Conservation (phyloP, 352 stramenopile genomes). For the Phytophthora pluvialis region DNA sequence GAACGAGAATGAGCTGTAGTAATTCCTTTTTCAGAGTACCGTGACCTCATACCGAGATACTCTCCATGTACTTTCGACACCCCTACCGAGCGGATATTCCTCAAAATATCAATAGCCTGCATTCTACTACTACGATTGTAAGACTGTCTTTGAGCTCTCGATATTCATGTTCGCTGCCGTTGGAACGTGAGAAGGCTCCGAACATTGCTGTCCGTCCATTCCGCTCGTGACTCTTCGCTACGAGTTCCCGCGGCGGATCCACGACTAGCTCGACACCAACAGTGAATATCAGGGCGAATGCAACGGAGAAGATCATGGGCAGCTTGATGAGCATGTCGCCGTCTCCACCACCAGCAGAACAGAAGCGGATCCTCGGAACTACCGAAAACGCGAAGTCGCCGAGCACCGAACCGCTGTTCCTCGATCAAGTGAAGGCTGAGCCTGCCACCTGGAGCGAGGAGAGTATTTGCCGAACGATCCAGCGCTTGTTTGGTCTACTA, state of each 20-base stretch:
- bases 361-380: conserved; percentile 15
- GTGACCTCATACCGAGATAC: no score
- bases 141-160: neutral
- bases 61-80: no score
- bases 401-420: conserved; percentile 41
- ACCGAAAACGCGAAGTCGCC: neutral
- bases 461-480: conserved; percentile 51
- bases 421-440: conserved; percentile 59
- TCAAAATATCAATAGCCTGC: neutral
- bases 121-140: neutral
- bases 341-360: conserved; percentile 4
- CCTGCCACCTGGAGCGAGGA: conserved; percentile 60
- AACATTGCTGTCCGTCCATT: conserved; percentile 22
- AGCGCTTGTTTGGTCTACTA: conserved; percentile 64
- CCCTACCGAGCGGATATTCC: neutral
- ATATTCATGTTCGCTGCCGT: no score
- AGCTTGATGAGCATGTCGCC: conserved; percentile 19
- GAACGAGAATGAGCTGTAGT: conserved; percentile 4
- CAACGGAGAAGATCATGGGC: conserved; percentile 25
- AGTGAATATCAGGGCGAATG: conserved; percentile 4
- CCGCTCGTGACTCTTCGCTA: conserved; percentile 18
- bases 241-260: neutral
- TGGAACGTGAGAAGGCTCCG: neutral
- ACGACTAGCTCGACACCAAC: neutral
- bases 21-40: neutral